These are phyloP conservation scores for Elsinoe arachidis DNA, from an alignment of 2,329 filamentous ascomycete species.

Conservation along the genomic window DNA sequence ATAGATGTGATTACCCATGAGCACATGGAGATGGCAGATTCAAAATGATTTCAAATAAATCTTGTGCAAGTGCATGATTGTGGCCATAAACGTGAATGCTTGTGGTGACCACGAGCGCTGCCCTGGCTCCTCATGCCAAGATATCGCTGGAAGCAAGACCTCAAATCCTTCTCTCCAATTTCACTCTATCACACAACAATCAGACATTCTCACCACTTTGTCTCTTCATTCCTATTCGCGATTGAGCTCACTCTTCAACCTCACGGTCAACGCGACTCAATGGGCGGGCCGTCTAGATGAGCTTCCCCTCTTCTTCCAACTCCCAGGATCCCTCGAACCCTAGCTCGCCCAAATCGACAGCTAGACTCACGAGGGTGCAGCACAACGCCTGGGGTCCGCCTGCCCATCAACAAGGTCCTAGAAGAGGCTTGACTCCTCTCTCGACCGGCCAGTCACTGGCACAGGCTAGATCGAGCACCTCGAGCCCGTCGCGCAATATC, in stretches of 20 bases:
- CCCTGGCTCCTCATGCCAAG: not conserved
- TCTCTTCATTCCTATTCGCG: not conserved
- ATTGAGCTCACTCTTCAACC: not conserved
- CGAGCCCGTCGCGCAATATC: conserved; percentile 42
- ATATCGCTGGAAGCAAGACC: not conserved
- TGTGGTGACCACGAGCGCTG: not conserved
- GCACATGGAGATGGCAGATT: not conserved
- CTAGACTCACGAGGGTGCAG: conserved; percentile 40
- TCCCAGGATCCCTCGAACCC: conserved; percentile 19
- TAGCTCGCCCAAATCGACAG: conserved; percentile 21
- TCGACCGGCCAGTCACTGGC: conserved; percentile 41
- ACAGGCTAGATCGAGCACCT: conserved; percentile 33
- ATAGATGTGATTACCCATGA: not conserved
- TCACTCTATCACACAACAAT: not conserved
- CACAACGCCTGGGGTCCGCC: conserved; percentile 50
- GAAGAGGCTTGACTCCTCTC: conserved; percentile 51
- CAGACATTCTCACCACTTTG: not conserved
- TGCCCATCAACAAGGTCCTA: conserved; percentile 46
- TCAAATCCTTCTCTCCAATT: not conserved
- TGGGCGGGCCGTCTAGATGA: conserved; percentile 40
- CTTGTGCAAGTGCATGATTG: not conserved
- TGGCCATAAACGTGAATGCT: not conserved
- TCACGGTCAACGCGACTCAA: conserved; percentile 17
- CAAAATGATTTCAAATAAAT: not conserved
- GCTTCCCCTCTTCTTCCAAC: conserved; percentile 43